Conservation (phyloP, 495 filamentous ascomycete genomes). For the Glonium stellatum region DNA sequence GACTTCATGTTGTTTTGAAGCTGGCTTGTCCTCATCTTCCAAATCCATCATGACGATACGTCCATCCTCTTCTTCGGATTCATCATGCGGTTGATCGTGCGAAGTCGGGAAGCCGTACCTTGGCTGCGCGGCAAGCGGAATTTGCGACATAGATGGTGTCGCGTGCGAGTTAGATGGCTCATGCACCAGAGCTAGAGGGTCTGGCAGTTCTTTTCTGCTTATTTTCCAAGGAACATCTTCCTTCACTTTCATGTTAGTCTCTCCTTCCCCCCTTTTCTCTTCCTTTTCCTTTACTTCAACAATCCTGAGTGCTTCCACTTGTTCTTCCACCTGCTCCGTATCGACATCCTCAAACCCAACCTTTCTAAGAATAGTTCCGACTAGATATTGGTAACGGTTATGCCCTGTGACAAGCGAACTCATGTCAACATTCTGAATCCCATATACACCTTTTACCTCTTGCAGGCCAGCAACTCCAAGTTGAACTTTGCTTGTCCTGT, state of each 20-base stretch:
- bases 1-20: background rate
- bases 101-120: background rate
- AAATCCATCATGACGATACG: conserved; percentile 1
- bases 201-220: background rate
- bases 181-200: background rate
- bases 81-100: background rate
- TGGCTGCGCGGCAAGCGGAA: background rate
- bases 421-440: conserved; percentile 53
- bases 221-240: background rate
- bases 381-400: conserved; percentile 47
- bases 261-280: conserved; percentile 34
- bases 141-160: background rate
- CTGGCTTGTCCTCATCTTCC: background rate
- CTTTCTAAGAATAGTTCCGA: conserved; percentile 48
- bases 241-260: background rate
- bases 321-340: conserved; percentile 36
- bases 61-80: background rate
- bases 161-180: background rate
- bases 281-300: conserved; percentile 40
- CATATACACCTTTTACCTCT: conserved; percentile 45
- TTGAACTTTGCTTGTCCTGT: conserved; percentile 47
- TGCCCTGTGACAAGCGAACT: conserved; percentile 50
- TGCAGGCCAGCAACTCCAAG: conserved; percentile 54
- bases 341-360: conserved; percentile 53
- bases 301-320: conserved; percentile 35